A percentile compares a stretch with the other conserved stretches of the same genome.
Conservation (phyloP, 2,329 filamentous ascomycete species). For the Paecilomyces dactylethromorphus region DNA sequence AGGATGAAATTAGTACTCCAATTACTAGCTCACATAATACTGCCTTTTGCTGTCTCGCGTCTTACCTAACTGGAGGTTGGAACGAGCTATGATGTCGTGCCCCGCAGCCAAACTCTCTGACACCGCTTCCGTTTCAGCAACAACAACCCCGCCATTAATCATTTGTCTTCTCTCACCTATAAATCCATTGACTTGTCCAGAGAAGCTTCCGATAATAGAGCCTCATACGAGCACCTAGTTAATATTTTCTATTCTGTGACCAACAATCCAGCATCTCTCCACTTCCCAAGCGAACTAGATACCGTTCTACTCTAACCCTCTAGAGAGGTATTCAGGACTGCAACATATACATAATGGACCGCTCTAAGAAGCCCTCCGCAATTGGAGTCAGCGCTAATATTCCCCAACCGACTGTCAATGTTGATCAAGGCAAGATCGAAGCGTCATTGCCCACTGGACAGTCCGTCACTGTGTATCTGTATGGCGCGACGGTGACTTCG, state of each 20-base stretch:
- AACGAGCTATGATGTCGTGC: background rate
- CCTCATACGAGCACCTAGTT: background rate
- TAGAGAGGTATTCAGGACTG: background rate
- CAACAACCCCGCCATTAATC: background rate
- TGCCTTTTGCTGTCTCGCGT: background rate
- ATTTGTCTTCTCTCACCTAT: background rate
- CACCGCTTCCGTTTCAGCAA: background rate
- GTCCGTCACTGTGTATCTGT: conserved; percentile 77
- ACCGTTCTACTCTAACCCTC: background rate
- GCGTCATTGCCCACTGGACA: conserved; percentile 81
- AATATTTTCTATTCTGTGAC: background rate
- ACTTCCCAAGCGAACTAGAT: background rate
- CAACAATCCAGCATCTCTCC: background rate
- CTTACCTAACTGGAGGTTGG: background rate
- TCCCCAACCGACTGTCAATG: conserved; percentile 70
- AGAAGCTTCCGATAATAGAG: background rate
- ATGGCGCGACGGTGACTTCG: conserved; percentile 84
- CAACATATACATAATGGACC: conserved; percentile 53
- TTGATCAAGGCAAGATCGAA: conserved; percentile 67
- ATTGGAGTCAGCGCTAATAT: conserved; percentile 67
- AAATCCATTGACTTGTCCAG: background rate
- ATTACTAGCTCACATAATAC: background rate
- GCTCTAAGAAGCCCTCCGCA: conserved; percentile 74
- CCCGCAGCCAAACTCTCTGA: background rate
- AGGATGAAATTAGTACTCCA: background rate